phyloP scores from a whole-genome alignment of 768 basidiomycete species.

The Kwoniella botswanensis region DNA sequence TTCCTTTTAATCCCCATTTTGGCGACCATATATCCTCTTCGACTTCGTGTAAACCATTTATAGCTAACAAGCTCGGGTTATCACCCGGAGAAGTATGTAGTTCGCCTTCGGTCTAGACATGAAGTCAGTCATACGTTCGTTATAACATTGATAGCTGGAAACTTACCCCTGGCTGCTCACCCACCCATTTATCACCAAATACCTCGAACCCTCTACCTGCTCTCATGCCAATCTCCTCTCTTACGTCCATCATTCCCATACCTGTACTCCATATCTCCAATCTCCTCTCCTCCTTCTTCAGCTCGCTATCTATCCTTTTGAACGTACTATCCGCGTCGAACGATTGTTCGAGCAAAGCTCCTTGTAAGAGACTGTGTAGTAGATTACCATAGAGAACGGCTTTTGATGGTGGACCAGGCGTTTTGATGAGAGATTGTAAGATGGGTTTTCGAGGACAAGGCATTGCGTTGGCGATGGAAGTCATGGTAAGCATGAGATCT shows the following conservation, averaged over 20 bases:
- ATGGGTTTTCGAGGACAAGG: conserved; percentile 86
- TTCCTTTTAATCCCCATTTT: conserved; percentile 91
- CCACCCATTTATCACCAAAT: conserved; percentile 64
- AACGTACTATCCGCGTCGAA: conserved; percentile 47
- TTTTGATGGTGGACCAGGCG: conserved; percentile 63
- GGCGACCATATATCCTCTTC: conserved; percentile 99
- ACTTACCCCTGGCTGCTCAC: conserved; percentile 67
- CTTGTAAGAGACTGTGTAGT: conserved; percentile 88
- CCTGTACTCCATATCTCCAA: conserved; percentile 57
- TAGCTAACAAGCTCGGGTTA: conserved; percentile 66
- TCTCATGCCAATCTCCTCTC: conserved; percentile 54
- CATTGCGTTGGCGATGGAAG: conserved; percentile 79
- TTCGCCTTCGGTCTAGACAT: conserved; percentile 66
- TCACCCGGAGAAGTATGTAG: conserved; percentile 70
- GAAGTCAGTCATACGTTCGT: background rate
- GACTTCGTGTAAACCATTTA: conserved; percentile 77
- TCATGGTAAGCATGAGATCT: conserved; percentile 88
- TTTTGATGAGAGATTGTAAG: conserved; percentile 63
- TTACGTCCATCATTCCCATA: conserved; percentile 55
- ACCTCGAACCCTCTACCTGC: conserved; percentile 52
- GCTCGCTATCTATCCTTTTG: conserved; percentile 42
- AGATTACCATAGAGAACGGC: conserved; percentile 82
- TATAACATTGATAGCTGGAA: background rate
- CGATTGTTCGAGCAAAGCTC: conserved; percentile 64
- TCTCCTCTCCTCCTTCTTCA: conserved; percentile 47